Evolutionary conservation across 805 yeast species (phyloP).

Genomic region (Yarrowia yakushimensis): DNA sequence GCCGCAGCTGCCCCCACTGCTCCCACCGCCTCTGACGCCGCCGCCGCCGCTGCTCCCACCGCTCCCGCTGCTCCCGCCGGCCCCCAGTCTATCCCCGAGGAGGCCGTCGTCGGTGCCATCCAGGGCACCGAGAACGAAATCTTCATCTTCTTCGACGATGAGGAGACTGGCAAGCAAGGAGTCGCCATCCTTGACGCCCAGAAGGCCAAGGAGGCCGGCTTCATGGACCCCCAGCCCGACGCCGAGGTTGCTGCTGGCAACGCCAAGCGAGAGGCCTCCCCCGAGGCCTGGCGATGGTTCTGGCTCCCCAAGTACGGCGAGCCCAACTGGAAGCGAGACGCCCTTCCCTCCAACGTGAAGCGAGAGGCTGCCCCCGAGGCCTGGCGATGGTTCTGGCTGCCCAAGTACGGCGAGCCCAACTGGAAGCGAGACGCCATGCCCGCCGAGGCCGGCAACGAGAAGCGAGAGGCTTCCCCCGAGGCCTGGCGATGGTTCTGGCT

Average conservation of each 20-base stretch:
- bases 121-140: neutral
- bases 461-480: slow-evolving; percentile 8
- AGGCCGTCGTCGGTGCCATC: neutral
- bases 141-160: slow-evolving; percentile 5
- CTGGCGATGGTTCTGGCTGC: slow-evolving; percentile 16
- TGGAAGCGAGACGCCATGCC: slow-evolving; percentile 19
- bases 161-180: slow-evolving; percentile 4
- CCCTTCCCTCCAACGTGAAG: neutral
- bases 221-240: neutral
- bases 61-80: neutral
- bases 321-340: slow-evolving; percentile 21
- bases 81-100: neutral
- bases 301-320: neutral
- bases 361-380: slow-evolving; percentile 8
- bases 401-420: slow-evolving; percentile 8
- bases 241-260: neutral
- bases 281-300: slow-evolving; percentile 16
- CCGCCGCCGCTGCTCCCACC: neutral
- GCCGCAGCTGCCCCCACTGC: neutral
- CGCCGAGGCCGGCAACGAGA: neutral
- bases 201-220: neutral
- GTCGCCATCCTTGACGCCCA: neutral
- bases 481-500: slow-evolving; percentile 7
- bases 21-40: too few species aligned
- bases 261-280: slow-evolving; percentile 2